Evolutionary conservation across 1,139 yeast species (phyloP), one percentile per base, ranked within the genome.

Genomic region (Hemisphaericaspora xylofermentans): DNA sequence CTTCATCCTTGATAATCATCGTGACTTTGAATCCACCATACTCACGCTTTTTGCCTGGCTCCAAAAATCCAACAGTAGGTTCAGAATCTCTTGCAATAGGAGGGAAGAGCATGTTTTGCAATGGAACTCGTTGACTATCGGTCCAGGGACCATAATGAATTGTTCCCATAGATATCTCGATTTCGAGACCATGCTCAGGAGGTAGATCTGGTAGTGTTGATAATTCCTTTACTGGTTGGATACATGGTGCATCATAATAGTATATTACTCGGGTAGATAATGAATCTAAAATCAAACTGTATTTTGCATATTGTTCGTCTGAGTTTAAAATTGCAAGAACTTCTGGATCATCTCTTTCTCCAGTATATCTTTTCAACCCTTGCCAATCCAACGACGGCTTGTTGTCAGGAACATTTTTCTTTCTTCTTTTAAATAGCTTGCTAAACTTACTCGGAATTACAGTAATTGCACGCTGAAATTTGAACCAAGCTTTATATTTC

Each of bases 141-240:
- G 97, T 86, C 97, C 98, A 91, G 0, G 98, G 95, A 0, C 98
- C 98, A 55, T 88, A 91, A 50, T 84, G 84, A 1, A 88, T 66
- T 0, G 88, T 82, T 0, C 91, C 82, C 46, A 77, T 74, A 1
- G 76, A 72, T 4, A 88, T 53, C 15, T 69, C 71, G 14, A 89
- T 43, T 43, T 84, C 84, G 5, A 83, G 54, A 0, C 91, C 93
- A 57, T 77, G 78, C 43, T 75, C 78, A 0, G 97, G 96, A 16
- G 44, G 37, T 6, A 39, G 27, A 21, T 38, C 39, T n/a, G 36
- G 24, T 6, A 33, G 39, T 12, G 26, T 53, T 2, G 59, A 48
- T 31, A 9, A 2, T 31, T 31, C 25, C 15, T 5, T 12, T 49
- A 2, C 21, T 3, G 84, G 82, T 4, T 79, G 83, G 1, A 57